Evolutionary conservation across 2,329 filamentous ascomycete species (phyloP).

Genomic region (Escovopsis sp.): DNA sequence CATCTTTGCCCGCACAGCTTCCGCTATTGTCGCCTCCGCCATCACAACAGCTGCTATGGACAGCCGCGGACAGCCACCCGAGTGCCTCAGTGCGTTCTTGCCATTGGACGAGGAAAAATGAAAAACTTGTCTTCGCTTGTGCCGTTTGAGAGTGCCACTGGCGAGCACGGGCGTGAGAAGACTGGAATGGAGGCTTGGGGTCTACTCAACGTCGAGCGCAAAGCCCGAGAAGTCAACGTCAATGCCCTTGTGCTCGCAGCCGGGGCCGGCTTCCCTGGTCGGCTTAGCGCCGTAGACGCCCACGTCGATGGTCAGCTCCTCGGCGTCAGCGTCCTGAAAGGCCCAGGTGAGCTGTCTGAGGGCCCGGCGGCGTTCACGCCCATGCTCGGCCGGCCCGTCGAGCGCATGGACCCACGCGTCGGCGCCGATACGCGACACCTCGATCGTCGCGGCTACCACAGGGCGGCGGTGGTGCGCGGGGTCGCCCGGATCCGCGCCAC

Average conservation of each 20-base stretch:
- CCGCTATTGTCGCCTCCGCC: no score
- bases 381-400: constrained; percentile 1
- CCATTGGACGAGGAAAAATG: no score
- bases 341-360: constrained; percentile 8
- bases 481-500: constrained; percentile 2
- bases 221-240: constrained; percentile 6
- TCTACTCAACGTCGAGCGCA: neutral
- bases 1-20: no score
- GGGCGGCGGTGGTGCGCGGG: no score
- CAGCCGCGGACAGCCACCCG: no score
- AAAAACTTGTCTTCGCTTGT: no score
- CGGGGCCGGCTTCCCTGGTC: constrained; percentile 5
- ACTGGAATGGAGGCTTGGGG: no score
- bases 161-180: no score
- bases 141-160: no score
- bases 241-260: constrained; percentile 4
- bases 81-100: no score
- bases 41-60: no score
- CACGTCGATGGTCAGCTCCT: constrained; percentile 4
- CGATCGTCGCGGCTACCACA: constrained; percentile 6
- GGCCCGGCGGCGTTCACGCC: constrained; percentile 4
- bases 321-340: constrained; percentile 3
- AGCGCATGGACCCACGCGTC: constrained; percentile 8
- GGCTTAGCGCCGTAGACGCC: constrained; percentile 9
- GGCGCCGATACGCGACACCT: constrained; percentile 6